Percentiles rank a stretch among this genome's conserved stretches.
Evolutionary conservation across 305 asterid genomes (phyloP).

Genomic region (Plantago lanceolata): DNA sequence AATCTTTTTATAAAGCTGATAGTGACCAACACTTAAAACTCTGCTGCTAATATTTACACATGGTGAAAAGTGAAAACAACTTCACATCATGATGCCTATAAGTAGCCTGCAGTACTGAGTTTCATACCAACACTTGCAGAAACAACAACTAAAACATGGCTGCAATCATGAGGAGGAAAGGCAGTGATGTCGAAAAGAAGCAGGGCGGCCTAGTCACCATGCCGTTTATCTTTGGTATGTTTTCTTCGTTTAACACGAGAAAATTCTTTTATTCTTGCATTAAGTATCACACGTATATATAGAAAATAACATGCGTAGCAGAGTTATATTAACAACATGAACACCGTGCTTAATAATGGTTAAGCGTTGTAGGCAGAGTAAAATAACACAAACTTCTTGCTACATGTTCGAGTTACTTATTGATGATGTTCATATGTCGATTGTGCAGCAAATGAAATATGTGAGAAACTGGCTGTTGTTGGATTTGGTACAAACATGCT

Average conservation of each 20-base stretch:
- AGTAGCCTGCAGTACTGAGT: constrained; percentile 17
- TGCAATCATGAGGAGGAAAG: constrained; percentile 31
- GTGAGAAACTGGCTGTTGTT: constrained; percentile 86
- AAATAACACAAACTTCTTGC: neutral
- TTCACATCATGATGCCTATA: constrained; percentile 33
- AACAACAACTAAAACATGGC: constrained; percentile 26
- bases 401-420: neutral
- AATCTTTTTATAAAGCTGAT: constrained; percentile 1
- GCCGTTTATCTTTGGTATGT: constrained; percentile 91
- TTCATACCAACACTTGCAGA: constrained; percentile 13
- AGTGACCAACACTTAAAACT: constrained; percentile 10
- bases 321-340: too few relatives aligned
- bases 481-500: constrained; percentile 76
- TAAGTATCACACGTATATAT: too few relatives aligned
- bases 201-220: constrained; percentile 79
- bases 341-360: too few relatives aligned
- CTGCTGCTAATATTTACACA: neutral
- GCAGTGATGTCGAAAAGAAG: constrained; percentile 30
- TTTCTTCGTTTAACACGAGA: neutral
- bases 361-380: neutral
- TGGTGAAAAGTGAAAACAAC: neutral
- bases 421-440: neutral
- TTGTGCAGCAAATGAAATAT: constrained; percentile 50
- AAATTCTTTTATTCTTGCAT: neutral
- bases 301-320: neutral